These are phyloP conservation scores for Ambispora gerdemannii DNA, from an alignment of 192 early-diverging fungal genomes.

Conservation along the genomic window DNA sequence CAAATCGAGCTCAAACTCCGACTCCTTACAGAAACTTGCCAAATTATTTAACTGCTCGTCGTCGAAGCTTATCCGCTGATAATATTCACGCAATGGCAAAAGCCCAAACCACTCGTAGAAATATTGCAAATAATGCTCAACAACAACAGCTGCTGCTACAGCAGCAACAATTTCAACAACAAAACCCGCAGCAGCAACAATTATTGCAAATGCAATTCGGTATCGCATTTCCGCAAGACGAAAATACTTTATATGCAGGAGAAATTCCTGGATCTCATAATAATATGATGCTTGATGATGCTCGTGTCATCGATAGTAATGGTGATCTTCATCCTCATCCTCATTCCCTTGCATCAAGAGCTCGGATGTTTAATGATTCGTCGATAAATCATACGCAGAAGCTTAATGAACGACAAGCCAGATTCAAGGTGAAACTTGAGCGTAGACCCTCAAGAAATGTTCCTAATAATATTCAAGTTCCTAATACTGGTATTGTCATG, in stretches of 20 bases:
- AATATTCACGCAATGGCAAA: conserved; percentile 30
- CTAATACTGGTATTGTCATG: too few species aligned
- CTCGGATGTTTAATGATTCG: not conserved
- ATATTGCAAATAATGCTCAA: not conserved
- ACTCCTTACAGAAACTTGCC: conserved; percentile 12
- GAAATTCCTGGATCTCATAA: not conserved
- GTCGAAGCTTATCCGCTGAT: conserved; percentile 29
- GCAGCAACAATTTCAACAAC: not conserved
- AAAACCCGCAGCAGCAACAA: not conserved
- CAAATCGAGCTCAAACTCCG: conserved; percentile 16
- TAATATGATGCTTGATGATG: not conserved
- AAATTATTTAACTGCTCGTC: conserved; percentile 26
- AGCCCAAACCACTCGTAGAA: conserved; percentile 1
- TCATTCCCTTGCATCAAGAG: not conserved
- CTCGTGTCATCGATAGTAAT: conserved; percentile 8
- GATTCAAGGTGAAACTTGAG: conserved; percentile 27
- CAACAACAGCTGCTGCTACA: not conserved
- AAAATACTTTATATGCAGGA: not conserved
- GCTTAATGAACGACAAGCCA: conserved; percentile 17
- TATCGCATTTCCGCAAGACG: too few species aligned
- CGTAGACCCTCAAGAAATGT: conserved; percentile 23
- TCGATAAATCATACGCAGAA: conserved; percentile 30
- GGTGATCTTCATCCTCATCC: not conserved
- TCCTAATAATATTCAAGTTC: conserved; percentile 29
- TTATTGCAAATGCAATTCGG: not conserved